Evolutionary conservation across 139 green algal genomes (phyloP), one percentile per base, ranked within the genome.

Genomic region (Marvania coccoides): DNA sequence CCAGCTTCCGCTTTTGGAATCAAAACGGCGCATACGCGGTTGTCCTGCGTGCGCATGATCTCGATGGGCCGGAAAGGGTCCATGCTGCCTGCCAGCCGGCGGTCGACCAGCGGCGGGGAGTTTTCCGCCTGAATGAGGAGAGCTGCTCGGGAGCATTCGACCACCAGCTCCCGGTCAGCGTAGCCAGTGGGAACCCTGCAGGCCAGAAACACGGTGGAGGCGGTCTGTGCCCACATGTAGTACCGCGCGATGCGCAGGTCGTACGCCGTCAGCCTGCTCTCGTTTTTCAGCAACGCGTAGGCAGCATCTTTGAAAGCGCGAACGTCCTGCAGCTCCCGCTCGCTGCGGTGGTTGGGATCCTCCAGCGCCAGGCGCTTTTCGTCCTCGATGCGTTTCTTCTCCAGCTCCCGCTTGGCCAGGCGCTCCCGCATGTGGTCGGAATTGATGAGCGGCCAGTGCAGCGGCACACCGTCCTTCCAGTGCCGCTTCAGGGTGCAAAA

Each of bases 371-470:
- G 45, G 28, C 61, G 42, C 10, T 70, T 13, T 1, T 61, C 81
- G 68, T 95, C 88, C 38, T 92, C 87, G 2, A 85, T 69, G 2
- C 74, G 38, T 78, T 95, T 94, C 31, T 69, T 54, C 65, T 95
- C 87, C 48, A 93, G 60, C 81, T 95, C 81, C 55, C 72, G 60
- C 58, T 81, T 76, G 2, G 61, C 88, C 51, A 94, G 69, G 55
- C 73, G 67, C 34, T 83, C 77, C 40, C 64, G 47, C 84, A 94
- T 85, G 33, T 83, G 68, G 9, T 79, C 77, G 3, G 63, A 73
- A 64, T 90, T 83, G 28, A 89, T 68, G 33, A 94, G 61, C 2
- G 88, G 88, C 85, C 85, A 95, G 75, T 95, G 88, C 61, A 92
- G 78, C 14, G 75, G 68, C 28, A 86, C 75, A 29, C 47, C 46